Conservation (phyloP, 129 eudicot genomes). For the Flaveria ramosissima region DNA sequence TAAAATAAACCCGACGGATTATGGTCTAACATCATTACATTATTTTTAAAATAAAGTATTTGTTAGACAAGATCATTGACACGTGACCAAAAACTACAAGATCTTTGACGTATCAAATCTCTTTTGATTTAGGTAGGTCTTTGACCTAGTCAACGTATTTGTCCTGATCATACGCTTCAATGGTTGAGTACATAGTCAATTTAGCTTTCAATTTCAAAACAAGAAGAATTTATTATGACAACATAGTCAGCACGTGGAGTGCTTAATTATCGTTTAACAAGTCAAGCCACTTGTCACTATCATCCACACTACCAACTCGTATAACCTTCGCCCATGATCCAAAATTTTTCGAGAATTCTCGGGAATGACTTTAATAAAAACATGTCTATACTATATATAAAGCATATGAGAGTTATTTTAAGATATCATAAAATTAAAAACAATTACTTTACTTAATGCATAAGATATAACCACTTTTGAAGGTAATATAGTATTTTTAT, state of each 20-base stretch:
- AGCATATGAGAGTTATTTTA: no score
- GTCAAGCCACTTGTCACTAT: not conserved
- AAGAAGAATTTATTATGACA: constrained; percentile 16
- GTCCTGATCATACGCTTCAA: not conserved
- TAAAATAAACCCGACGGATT: no score
- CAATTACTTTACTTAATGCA: no score
- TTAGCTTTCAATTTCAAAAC: not conserved
- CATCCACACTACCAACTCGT: not conserved
- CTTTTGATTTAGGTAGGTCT: not conserved
- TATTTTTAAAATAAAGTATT: not conserved
- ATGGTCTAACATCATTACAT: no score
- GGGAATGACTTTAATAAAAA: no score
- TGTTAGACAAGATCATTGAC: constrained; percentile 12
- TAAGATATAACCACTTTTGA: no score
- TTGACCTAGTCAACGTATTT: constrained; percentile 20
- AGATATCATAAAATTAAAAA: no score
- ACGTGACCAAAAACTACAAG: not conserved
- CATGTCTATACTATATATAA: no score
- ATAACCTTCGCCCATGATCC: no score
- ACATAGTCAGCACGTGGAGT: constrained; percentile 13
- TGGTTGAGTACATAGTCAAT: not conserved
- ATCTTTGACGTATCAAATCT: constrained; percentile 4
- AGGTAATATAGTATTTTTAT: no score
- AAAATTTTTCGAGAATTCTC: no score
- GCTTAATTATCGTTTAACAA: not conserved